Evolutionary conservation across 192 early-diverging fungal species (phyloP).

Genomic region (Backusella morwellensis): DNA sequence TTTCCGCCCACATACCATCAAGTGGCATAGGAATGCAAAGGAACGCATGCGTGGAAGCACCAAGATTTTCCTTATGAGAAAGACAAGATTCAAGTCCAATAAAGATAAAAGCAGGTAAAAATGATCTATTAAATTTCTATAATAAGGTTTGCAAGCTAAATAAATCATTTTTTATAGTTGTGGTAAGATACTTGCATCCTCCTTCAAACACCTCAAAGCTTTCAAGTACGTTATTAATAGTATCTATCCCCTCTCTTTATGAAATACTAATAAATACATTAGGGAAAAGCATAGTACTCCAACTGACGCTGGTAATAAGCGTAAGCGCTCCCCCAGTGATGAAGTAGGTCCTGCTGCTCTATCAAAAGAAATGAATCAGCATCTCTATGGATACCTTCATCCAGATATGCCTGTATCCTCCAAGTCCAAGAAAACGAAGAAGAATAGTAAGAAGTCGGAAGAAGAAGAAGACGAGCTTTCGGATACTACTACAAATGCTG

Average conservation of each 20-base stretch:
- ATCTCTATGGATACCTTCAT: neutral
- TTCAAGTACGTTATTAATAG: neutral
- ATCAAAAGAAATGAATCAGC: neutral
- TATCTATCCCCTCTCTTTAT: neutral
- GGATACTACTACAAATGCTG: neutral
- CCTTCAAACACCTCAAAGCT: neutral
- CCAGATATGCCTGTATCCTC: neutral
- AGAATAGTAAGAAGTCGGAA: neutral
- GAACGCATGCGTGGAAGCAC: neutral
- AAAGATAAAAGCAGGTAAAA: too few species aligned
- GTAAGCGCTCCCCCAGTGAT: neutral
- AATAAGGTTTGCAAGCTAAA: too few species aligned
- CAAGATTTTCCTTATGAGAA: neutral
- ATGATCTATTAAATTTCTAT: too few species aligned
- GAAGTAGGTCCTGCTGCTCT: neutral
- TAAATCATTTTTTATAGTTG: neutral
- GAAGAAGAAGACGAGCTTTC: neutral
- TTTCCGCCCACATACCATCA: neutral
- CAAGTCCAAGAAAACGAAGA: neutral
- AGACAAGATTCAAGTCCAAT: neutral
- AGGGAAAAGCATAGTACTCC: neutral
- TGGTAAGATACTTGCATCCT: neutral
- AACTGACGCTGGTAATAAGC: neutral
- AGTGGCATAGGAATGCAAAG: neutral
- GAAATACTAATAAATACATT: neutral